Percentiles rank a stretch among this genome's conserved stretches.
Conservation (phyloP, 495 filamentous ascomycete genomes). For the Pyrenopolyporus hunteri region DNA sequence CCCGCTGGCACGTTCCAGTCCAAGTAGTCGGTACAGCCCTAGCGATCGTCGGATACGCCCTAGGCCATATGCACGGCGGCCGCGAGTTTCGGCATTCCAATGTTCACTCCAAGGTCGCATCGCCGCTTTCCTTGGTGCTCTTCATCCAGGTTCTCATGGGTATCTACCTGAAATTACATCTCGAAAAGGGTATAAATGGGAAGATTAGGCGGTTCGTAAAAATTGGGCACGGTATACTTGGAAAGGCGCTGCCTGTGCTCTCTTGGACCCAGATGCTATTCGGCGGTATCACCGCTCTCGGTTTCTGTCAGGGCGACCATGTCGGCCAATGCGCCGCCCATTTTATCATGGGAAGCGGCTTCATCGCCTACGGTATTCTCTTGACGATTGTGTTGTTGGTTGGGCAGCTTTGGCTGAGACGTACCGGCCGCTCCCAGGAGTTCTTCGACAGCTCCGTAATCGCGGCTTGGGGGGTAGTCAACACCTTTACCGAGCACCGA, state of each 20-base stretch:
- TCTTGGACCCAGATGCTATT: conserved; percentile 97
- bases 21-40: conserved; percentile 77
- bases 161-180: conserved; percentile 86
- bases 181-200: conserved; percentile 81
- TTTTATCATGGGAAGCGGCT: conserved; percentile 98
- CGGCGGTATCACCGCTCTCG: conserved; percentile 89
- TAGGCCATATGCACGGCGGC: conserved; percentile 89
- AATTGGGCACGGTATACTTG: conserved; percentile 76
- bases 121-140: conserved; percentile 77
- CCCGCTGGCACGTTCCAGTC: conserved; percentile 91
- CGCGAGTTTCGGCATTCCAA: conserved; percentile 80
- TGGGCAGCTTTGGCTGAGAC: conserved; percentile 84
- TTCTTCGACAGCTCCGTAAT: conserved; percentile 96
- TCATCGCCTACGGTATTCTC: conserved; percentile 91
- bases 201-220: conserved; percentile 76
- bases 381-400: conserved; percentile 86
- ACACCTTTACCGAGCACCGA: conserved; percentile 96
- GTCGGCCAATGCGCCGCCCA: conserved; percentile 92
- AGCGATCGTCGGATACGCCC: conserved; percentile 83
- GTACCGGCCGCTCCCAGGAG: conserved; percentile 89
- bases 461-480: conserved; percentile 92
- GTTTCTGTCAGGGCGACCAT: conserved; percentile 94
- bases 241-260: conserved; percentile 84
- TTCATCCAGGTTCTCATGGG: conserved; percentile 78
- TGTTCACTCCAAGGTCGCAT: conserved; percentile 81